Base-by-base conservation (phyloP, 345 rosid species). In the Psidium guajava region DNA sequence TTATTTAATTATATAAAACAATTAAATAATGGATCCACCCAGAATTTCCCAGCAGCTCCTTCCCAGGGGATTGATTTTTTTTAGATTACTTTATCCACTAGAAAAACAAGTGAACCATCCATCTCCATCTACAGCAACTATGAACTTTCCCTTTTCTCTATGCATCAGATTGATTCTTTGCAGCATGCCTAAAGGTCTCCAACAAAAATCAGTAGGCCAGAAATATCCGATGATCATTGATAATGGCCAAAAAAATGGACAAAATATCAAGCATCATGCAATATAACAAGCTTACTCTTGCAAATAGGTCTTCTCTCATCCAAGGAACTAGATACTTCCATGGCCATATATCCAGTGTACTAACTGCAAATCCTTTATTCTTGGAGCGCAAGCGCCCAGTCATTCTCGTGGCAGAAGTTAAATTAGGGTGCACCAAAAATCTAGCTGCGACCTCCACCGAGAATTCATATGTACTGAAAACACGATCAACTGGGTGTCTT, bases 261-360 rank as follows among this genome's bases (percentile, higher is more conserved):
- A 18, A 59, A 50, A 28, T 59, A 40, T 21, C 42, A 3, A 82
- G 50, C 82, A 82, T 20, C 27, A 13, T 8, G 55, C 27, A 57
- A 84, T 57, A 84, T 83, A 69, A 87, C 44, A 64, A 83, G 58
- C 91, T 85, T 95, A 97, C 99, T 94, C 98, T 93, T 84, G 93
- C 89, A 91, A 96, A 97, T 21, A 97, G 91, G 91, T 97, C 99
- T 90, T 96, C 94, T 87, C 98, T 93, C 99, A 97, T 97, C 99
- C 99, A 95, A 44, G 99, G 98, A 88, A 96, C 99, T 89, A 97
- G 84, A 90, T 94, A 92, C 86, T 96, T 97, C 99, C 99, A 97
- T 54, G 99, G 99, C 99, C 99, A 97, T 87, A 97, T 96, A 89
- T 97, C 96, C 85, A 97, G 90, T 22, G 99, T 97, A 88, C 98